A percentile compares a stretch with the other conserved stretches of the same genome.
Evolutionary conservation across 352 stramenopile species (phyloP).

Genomic region (Pythium biforme): DNA sequence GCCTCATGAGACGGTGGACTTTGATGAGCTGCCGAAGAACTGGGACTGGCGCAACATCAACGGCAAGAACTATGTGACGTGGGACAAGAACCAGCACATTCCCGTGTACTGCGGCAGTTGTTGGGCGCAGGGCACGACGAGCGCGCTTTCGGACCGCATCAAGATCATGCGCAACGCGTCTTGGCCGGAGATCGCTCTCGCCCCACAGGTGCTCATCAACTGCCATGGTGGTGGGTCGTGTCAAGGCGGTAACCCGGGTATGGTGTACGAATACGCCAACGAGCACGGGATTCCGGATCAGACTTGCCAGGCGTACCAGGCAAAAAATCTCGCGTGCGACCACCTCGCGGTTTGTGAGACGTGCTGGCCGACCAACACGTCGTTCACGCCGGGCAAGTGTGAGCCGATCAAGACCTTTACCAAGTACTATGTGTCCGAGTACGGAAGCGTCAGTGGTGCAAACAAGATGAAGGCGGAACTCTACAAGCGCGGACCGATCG

Average conservation of each 20-base stretch:
- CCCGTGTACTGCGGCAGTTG: constrained; percentile 92
- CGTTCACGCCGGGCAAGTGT: constrained; percentile 81
- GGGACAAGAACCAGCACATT: constrained; percentile 99
- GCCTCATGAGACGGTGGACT: constrained; percentile 76
- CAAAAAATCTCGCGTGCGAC: constrained; percentile 79
- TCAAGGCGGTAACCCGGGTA: constrained; percentile 73
- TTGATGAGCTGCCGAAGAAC: constrained; percentile 83
- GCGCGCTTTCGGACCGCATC: constrained; percentile 89
- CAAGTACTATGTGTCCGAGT: constrained; percentile 91
- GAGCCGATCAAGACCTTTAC: constrained; percentile 82
- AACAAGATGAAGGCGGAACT: constrained; percentile 92
- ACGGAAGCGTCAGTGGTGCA: constrained; percentile 81
- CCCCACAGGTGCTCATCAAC: constrained; percentile 84
- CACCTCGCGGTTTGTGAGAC: constrained; percentile 81
- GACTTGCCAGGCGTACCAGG: constrained; percentile 91
- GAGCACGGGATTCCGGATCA: constrained; percentile 90
- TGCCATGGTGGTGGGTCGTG: constrained; percentile 79
- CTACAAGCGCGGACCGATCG: constrained; percentile 88
- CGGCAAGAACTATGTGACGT: constrained; percentile 95
- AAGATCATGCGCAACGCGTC: constrained; percentile 85
- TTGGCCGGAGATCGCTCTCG: constrained; percentile 83
- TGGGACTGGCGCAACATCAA: constrained; percentile 96
- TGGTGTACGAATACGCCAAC: constrained; percentile 87
- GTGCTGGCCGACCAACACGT: constrained; percentile 88
- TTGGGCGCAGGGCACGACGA: constrained; percentile 90